Base-by-base conservation (phyloP, 2,329 filamentous ascomycete genomes). In the Diaporthe amygdali region DNA sequence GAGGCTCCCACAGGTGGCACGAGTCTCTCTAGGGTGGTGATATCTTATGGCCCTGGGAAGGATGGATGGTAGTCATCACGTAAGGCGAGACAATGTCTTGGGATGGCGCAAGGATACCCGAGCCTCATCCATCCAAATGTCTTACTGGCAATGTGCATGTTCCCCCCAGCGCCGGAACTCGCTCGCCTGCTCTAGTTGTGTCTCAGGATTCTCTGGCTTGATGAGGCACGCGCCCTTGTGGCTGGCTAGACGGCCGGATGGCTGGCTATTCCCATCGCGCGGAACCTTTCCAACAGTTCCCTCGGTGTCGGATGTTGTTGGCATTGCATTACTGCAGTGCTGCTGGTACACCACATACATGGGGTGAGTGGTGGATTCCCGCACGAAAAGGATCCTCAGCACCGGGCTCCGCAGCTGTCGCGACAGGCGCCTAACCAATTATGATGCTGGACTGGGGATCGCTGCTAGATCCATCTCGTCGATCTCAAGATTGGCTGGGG, bases 391-490 rank as follows among this genome's bases (percentile, higher is more conserved):
- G 59, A 63, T 47, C 59, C 59, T 63, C 59, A 63, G 59, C 59
- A 47, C 59, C 41, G 61, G 51, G 27, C 47, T 61, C 64, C 66
- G 66, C 51, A 66, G 22, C 59, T 59, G 71, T 71, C 71, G 71
- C 71, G 69, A 72, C 68, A 10, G 55, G 71, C 71, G 71, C 63
- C 61, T 71, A 59, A 44, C 56, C 56, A 68, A 71, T 59, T 47
- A 68, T 68, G 67, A 44, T 30, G 41, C 27, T 54, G 47, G 61
- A 61, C 68, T 72, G 71, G 71, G 68, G 63, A 72, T 72, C 68
- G 71, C 69, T 71, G 71, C 68, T 46, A 71, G 71, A 71, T 68
- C 59, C 59, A 63, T 63, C 63, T 67, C n/a, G 68, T 59, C 68
- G 68, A 72, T 72, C 71, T 70, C 46, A 41, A 68, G 56, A 66